These are phyloP conservation scores for Eutrema heterophyllum DNA, from an alignment of 345 rosid species.

Conservation along the genomic window DNA sequence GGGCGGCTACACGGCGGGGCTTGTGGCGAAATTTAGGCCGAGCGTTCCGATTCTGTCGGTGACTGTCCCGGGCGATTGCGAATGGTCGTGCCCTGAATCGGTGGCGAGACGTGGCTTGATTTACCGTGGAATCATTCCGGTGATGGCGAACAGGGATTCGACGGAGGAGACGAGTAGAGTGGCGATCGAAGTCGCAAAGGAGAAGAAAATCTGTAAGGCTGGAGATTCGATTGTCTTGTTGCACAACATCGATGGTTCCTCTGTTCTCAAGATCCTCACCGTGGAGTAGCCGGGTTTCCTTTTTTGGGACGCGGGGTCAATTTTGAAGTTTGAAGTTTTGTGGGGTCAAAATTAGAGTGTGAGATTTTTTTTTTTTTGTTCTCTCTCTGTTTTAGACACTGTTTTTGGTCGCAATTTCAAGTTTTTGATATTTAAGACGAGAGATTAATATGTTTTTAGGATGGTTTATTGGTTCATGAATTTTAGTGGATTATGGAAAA, in stretches of 20 bases:
- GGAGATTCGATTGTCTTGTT: conserved; percentile 52
- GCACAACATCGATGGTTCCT: conserved; percentile 49
- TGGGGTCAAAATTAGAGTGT: not conserved
- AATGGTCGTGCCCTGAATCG: conserved; percentile 46
- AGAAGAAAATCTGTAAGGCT: conserved; percentile 39
- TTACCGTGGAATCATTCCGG: conserved; percentile 51
- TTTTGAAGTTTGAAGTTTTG: not conserved
- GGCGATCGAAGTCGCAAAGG: conserved; percentile 42
- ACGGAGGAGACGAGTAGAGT: conserved; percentile 53
- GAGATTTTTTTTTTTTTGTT: not conserved
- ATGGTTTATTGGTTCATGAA: too few species aligned
- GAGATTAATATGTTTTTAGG: not conserved
- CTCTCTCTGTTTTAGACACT: not conserved
- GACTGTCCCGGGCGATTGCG: conserved; percentile 48
- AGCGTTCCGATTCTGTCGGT: conserved; percentile 53
- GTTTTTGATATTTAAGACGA: not conserved
- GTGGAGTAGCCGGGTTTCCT: conserved; percentile 23
- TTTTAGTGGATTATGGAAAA: too few species aligned
- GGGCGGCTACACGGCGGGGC: conserved; percentile 54
- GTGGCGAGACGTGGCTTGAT: conserved; percentile 60
- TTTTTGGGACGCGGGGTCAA: not conserved
- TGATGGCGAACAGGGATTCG: conserved; percentile 39
- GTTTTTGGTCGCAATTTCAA: not conserved
- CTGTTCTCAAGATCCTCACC: conserved; percentile 48
- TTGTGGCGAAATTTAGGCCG: conserved; percentile 60